Evolutionary conservation across 1,139 yeast genomes (phyloP), one percentile per base, ranked within the genome.

Genomic region (Geotrichum reessii): DNA sequence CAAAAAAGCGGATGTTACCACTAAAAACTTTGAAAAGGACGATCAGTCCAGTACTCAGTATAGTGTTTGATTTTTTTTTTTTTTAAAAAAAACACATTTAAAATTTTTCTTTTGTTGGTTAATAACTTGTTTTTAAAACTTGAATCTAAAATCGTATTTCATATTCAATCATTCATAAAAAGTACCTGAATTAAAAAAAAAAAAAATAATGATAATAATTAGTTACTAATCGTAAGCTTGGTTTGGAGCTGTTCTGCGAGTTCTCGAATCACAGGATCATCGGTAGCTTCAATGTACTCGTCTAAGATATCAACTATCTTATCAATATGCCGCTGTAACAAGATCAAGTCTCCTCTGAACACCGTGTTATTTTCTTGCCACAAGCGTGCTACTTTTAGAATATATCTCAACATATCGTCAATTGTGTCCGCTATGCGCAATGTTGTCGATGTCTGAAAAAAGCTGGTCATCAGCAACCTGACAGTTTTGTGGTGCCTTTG

Each of bases 361-460:
- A 21, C 24, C 25, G 9, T 11, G 9, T 17, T 12, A 47, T 24
- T 2, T 21, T 33, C 3, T 40, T 31, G 19, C n/a, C 19, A 21
- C 44, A 46, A 42, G 1, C 42, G 44, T 37, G 52, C 56, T n/a
- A 53, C 21, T 4, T 33, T 47, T 17, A 53, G 14, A 8, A 53
- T 47, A 17, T 12, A 25, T 8, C 7, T 19, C 24, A 53, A 25
- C 25, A 53, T 33, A 1, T 19, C 28, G 47, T 53, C 47, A n/a
- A 53, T 21, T 2, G 37, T 27, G 7, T 31, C 25, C 3, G 56
- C 37, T 3, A 53, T 12, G 11, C 17, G 52, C 12, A 21, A 12
- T 9, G 47, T 53, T 7, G 22, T 12, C 21, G 25, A 14, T 11
- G 56, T 47, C 17, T 47, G 24, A 17, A 47, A 53, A 53, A 53